These are phyloP conservation scores for Blastobotrys apis DNA, from an alignment of 1,139 yeast genomes.

Conservation along the genomic window DNA sequence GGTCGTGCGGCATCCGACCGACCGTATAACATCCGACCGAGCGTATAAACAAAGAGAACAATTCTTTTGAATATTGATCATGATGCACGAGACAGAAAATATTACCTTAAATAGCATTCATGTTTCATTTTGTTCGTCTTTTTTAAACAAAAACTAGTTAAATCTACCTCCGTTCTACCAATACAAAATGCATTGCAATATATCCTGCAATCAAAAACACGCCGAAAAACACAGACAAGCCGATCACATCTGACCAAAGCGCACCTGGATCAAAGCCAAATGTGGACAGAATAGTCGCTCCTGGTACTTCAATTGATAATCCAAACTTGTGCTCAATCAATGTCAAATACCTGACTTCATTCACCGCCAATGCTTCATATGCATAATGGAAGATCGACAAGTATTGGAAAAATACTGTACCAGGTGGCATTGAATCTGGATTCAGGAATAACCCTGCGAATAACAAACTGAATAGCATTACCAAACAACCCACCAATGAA, in stretches of 20 bases:
- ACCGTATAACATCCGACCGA: too few relatives aligned
- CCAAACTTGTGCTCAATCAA: slow-evolving; percentile 88
- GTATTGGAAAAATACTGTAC: slow-evolving; percentile 76
- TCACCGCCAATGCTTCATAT: slow-evolving; percentile 84
- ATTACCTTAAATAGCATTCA: too few relatives aligned
- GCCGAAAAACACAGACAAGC: slow-evolving; percentile 43
- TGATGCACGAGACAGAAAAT: too few relatives aligned
- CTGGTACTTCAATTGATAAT: slow-evolving; percentile 93
- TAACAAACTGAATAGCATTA: slow-evolving; percentile 73
- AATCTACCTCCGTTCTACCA: slow-evolving; percentile 74
- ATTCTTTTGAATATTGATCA: too few relatives aligned
- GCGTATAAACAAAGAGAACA: too few relatives aligned
- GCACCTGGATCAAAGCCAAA: slow-evolving; percentile 89
- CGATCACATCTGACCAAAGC: slow-evolving; percentile 58
- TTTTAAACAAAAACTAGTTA: too few relatives aligned
- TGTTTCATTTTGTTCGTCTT: too few relatives aligned
- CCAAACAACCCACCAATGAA: slow-evolving; percentile 78
- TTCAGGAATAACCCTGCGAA: slow-evolving; percentile 93
- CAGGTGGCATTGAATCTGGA: slow-evolving; percentile 65
- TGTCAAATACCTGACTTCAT: slow-evolving; percentile 86
- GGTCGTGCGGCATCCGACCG: too few relatives aligned
- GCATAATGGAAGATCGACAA: slow-evolving; percentile 92
- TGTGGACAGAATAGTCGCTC: slow-evolving; percentile 91
- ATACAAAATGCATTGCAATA: slow-evolving; percentile 62
- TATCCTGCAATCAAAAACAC: slow-evolving; percentile 66